Evolutionary conservation across 768 basidiomycete genomes (phyloP), one percentile per base, ranked within the genome.

Genomic region (Lactifluus subvellereus): DNA sequence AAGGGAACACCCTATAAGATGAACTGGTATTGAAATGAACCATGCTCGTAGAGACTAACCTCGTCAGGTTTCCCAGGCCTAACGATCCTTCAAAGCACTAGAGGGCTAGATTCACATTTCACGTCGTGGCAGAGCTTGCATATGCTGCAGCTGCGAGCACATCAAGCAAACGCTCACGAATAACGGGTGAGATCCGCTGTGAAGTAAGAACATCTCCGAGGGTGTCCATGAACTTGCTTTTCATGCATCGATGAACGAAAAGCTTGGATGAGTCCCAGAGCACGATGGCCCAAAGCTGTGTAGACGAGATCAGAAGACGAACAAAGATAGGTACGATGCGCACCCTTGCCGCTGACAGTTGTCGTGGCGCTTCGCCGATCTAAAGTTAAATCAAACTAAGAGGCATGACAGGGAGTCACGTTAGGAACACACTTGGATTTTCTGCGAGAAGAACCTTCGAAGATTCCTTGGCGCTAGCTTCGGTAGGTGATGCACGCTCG

Each of bases 281-380:
- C 87, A 95, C 88, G 68, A 95, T 87, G 2, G 92, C 87, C 94
- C 93, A 95, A 7, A 97, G 71, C 89, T 91, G 65, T 22, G 45
- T 55, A 22, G 27, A 56, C 1, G 50, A 54, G 50, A 65, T 61
- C 30, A 40, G 10, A 33, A n/a, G 20, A 65, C 51, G 10, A 22
- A 10, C 27, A 2, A 27, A 22, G 22, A 45, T 18, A 40, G 9
- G 43, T 43, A 32, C 5, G 48, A 48, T 38, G 54, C 67, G 48
- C 30, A 68, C 67, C 45, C 59, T 57, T 33, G 67, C 67, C 45
- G 67, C 67, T 14, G 67, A 66, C 38, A 66, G 54, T 55, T 68
- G 67, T 66, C 22, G 65, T 35, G 61, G 50, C 30, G 59, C n/a
- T 2, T 67, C 52, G 66, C 65, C n/a, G 64, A 35, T 58, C 67